Evolutionary conservation across 148 eudicot species (phyloP), one percentile per base, ranked within the genome.

Genomic region (Agrostemma githago): DNA sequence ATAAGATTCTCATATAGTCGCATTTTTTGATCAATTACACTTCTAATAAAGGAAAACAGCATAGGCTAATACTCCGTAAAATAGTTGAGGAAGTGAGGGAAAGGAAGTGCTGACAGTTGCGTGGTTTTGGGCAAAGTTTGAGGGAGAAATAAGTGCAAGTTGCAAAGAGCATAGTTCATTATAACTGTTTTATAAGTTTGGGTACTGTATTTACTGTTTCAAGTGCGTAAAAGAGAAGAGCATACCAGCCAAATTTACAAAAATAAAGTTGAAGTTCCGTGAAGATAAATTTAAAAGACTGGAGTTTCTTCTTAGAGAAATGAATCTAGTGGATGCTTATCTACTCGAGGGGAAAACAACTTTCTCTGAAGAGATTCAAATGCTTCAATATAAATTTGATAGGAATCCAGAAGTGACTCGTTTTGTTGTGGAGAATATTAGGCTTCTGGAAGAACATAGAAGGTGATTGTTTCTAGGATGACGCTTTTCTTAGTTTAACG

Each of bases 321-420:
- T 77, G 72, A 78, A 84, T 62, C 86, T 96, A 17, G 85, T 83
- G 39, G 98, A 95, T 81, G 73, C 82, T 77, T 89, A 86, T 80
- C 76, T 95, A 71, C 68, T 78, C 26, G 89, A 95, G 82, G 98
- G 92, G 83, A 95, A 92, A 80, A 75, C 78, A 73, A 87, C 88
- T 73, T 92, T 92, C 11, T 71, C 75, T 9, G 88, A 89, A 75
- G 97, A 95, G 89, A 87, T 85, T 75, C 87, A 87, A 81, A 72
- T 92, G 63, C 89, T 92, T 60, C 90, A 79, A 83, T 85, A 87
- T 74, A 95, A 85, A 83, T 79, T 88, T 73, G 97, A 95, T 70
- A 87, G 78, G 79, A 95, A 95, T 64, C 98, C 98, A 46, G 98
- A 95, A 86, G 98, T 95, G 67, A 95, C 96, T 38, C 93, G 98